Percentiles rank a stretch among this genome's conserved stretches.
These are phyloP conservation scores for Erodium moschatum DNA, from an alignment of 441 rosid species.

Conservation along the genomic window DNA sequence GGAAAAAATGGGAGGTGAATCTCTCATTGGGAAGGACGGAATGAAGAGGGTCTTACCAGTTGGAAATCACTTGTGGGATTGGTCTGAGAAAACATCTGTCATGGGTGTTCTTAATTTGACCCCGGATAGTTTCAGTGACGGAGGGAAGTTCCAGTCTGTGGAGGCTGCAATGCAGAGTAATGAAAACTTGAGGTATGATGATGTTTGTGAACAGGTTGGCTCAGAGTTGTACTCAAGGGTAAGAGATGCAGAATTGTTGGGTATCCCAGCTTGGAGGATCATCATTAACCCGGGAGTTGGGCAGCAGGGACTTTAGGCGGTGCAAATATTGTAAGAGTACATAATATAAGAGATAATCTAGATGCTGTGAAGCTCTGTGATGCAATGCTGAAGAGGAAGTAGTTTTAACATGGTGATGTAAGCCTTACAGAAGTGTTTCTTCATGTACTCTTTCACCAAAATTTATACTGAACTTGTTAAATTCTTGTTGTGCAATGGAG, in stretches of 20 bases:
- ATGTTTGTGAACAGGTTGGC: slow-evolving; percentile 66
- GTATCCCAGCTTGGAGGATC: slow-evolving; percentile 85
- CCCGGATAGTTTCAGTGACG: slow-evolving; percentile 94
- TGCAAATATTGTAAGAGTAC: slow-evolving; percentile 83
- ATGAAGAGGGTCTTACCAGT: slow-evolving; percentile 71
- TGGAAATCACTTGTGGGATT: slow-evolving; percentile 65
- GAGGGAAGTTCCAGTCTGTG: slow-evolving; percentile 56
- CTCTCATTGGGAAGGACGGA: slow-evolving; percentile 61
- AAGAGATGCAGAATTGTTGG: slow-evolving; percentile 55
- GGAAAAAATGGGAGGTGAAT: slow-evolving; percentile 74
- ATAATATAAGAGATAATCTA: slow-evolving; percentile 58
- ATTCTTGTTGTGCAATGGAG: neutral
- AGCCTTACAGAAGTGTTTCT: neutral
- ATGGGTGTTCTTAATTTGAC: slow-evolving; percentile 92
- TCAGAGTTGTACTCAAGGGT: slow-evolving; percentile 49
- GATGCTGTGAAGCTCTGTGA: slow-evolving; percentile 85
- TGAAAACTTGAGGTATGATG: slow-evolving; percentile 50
- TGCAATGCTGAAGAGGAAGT: slow-evolving; percentile 41
- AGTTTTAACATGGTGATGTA: neutral
- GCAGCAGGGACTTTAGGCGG: slow-evolving; percentile 62
- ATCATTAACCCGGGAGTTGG: slow-evolving; percentile 84
- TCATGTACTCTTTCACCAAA: neutral
- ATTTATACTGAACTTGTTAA: neutral
- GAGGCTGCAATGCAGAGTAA: slow-evolving; percentile 73
- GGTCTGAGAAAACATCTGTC: slow-evolving; percentile 54